Evolutionary conservation across 2,329 filamentous ascomycete species (phyloP), one percentile per base, ranked within the genome.

Genomic region (Pestalotiopsis sp.): DNA sequence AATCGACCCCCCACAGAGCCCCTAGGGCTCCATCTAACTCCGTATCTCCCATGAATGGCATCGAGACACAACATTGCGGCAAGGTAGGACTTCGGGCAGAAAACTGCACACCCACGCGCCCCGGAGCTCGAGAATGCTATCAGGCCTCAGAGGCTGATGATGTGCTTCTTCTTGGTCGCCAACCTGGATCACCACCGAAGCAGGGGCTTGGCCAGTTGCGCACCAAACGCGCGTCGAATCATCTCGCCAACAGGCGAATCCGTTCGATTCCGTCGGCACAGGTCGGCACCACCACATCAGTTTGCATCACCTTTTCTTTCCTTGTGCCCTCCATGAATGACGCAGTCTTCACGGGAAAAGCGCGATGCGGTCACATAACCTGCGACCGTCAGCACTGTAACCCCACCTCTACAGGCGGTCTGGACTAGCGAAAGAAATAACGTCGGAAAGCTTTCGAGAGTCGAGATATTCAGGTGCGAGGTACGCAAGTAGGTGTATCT

Each of bases 321-420:
- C 27, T 36, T 9, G 31, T 9, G 31, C 45, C 45, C 17, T 23
- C 36, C 25, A 4, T 49, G n/a, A 23, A 49, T 17, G 25, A 25
- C 20, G 20, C 23, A 45, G 61, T n/a, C 61, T 64, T 31, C 17
- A 52, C 9, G 31, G 31, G 17, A 52, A 52, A 52, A 52, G n/a
- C 61, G 40, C 25, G 38, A 45, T 31, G 49, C 49, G 63, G 63
- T 27, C 49, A 58, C 63, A 56, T 66, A 66, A 5, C 17, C 63
- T 66, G 63, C 63, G 63, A 20, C 63, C 49, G 31, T 12, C 45
- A 57, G 41, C 49, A 57, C 27, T 66, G 63, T 36, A 66, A 66
- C 63, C 49, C 52, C 63, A 64, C 61, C 41, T 25, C 14, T 45
- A 66, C 36, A 20, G 36, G 49, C 63, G 49, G 49, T 66, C 49